These are phyloP conservation scores for Dictyostelium purpureum DNA, from an alignment of 78 protist species.

Conservation along the genomic window DNA sequence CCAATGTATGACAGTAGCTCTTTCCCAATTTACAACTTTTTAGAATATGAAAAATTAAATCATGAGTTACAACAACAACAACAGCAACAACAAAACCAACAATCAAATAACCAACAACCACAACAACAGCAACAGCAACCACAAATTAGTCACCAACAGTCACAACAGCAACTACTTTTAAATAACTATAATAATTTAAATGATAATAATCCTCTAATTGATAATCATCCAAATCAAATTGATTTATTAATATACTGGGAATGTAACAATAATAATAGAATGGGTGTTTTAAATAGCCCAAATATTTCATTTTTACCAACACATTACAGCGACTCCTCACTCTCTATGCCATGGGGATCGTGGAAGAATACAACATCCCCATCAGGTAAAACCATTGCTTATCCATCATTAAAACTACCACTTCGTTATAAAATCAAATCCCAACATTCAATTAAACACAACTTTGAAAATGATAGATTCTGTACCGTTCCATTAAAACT, in stretches of 20 bases:
- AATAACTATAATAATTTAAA: no score
- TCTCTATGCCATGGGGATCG: slow-evolving; percentile 61
- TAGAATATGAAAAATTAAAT: slow-evolving; percentile 57
- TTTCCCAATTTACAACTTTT: slow-evolving; percentile 45
- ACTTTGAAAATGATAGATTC: background rate
- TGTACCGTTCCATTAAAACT: slow-evolving; percentile 55
- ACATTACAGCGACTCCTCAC: slow-evolving; percentile 30
- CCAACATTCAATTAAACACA: background rate
- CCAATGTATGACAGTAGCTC: slow-evolving; percentile 68
- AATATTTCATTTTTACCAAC: slow-evolving; percentile 69
- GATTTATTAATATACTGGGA: slow-evolving; percentile 64
- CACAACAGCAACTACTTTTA: no score
- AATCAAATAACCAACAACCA: background rate
- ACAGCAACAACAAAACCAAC: background rate
- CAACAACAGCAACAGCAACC: background rate
- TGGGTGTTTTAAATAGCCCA: slow-evolving; percentile 60
- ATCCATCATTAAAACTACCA: slow-evolving; percentile 56
- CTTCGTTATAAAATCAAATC: slow-evolving; percentile 37
- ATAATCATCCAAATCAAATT: slow-evolving; percentile 61
- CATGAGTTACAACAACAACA: background rate
- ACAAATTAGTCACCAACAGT: background rate
- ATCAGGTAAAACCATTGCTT: slow-evolving; percentile 30
- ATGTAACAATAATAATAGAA: slow-evolving; percentile 13
- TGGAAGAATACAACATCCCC: slow-evolving; percentile 71
- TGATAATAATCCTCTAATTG: background rate